These are phyloP conservation scores for Pseudogymnoascus sp. DNA, from an alignment of 2,329 filamentous ascomycete genomes.

Conservation along the genomic window DNA sequence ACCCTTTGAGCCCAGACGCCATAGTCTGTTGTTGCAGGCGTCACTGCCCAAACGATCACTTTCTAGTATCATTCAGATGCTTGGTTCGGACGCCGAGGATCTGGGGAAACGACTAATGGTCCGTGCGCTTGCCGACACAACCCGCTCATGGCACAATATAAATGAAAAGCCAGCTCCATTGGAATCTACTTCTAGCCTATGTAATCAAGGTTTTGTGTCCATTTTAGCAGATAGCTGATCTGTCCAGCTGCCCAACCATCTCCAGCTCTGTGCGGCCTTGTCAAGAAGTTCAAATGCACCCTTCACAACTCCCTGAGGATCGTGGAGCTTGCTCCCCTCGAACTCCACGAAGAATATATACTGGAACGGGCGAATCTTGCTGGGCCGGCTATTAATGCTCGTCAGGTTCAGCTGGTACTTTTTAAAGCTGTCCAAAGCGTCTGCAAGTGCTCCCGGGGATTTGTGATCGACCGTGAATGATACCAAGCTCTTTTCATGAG, in stretches of 20 bases:
- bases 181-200: background rate
- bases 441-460: constrained; percentile 73
- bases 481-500: constrained; percentile 59
- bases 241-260: constrained; percentile 66
- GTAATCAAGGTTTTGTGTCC: background rate
- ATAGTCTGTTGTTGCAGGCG: background rate
- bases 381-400: constrained; percentile 82
- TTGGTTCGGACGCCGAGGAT: background rate
- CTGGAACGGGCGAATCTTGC: constrained; percentile 67
- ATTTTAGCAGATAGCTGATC: constrained; percentile 15
- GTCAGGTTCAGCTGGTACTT: constrained; percentile 71
- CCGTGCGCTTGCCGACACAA: background rate
- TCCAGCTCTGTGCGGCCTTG: constrained; percentile 51
- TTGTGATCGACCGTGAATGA: constrained; percentile 77
- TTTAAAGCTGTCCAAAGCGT: constrained; percentile 73
- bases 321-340: constrained; percentile 51
- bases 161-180: background rate
- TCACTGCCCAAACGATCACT: background rate
- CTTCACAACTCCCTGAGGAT: constrained; percentile 51
- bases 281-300: constrained; percentile 52
- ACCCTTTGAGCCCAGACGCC: background rate
- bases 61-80: background rate
- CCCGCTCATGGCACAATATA: background rate
- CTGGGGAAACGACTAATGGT: background rate
- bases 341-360: constrained; percentile 96